Conservation (phyloP, 768 basidiomycete species). For the Podaxis sp. region DNA sequence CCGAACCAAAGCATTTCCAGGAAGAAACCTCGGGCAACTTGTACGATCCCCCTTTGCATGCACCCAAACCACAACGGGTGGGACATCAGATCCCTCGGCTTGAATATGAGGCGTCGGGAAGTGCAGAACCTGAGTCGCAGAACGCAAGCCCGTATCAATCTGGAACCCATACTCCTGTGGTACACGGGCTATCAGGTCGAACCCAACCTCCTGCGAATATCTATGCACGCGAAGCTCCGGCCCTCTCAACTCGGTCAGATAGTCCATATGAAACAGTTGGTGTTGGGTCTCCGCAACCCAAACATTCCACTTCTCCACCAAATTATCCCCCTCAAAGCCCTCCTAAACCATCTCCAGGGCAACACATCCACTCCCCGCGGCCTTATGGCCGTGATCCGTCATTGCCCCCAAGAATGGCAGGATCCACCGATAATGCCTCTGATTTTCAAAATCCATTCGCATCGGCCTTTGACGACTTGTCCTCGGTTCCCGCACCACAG, state of each 20-base stretch:
- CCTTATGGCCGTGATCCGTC: background rate
- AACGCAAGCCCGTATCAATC: background rate
- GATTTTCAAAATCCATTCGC: too few relatives aligned
- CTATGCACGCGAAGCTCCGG: background rate
- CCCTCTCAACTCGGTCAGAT: background rate
- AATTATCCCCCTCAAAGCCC: background rate
- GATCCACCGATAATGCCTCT: background rate
- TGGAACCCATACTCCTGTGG: background rate
- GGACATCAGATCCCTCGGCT: background rate
- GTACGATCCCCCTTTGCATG: slow-evolving; percentile 3
- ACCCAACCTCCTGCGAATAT: background rate
- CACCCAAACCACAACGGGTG: slow-evolving; percentile 1
- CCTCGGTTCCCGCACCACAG: background rate
- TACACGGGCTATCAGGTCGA: too few relatives aligned
- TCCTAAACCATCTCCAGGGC: background rate
- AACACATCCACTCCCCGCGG: background rate
- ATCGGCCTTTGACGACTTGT: background rate
- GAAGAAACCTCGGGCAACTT: background rate
- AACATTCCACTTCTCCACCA: background rate
- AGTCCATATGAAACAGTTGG: background rate
- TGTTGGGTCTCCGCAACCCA: background rate
- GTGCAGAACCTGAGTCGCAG: background rate
- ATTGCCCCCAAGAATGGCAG: background rate
- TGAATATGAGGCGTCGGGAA: background rate
- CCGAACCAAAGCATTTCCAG: slow-evolving; percentile 1